Evolutionary conservation across 257 asterid genomes (phyloP).

Genomic region (Schizonepeta tenuifolia): DNA sequence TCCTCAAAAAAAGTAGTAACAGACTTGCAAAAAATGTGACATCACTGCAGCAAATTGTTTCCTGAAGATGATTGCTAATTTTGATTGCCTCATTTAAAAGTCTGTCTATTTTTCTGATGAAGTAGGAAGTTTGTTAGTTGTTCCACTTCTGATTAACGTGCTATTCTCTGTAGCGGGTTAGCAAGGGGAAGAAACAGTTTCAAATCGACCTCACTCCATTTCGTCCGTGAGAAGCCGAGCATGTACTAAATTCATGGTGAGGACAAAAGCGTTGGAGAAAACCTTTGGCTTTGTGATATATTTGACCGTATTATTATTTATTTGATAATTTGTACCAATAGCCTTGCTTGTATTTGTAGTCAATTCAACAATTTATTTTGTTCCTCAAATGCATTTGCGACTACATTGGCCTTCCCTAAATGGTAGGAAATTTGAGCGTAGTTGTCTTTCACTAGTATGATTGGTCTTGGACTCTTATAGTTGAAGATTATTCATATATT

Average conservation of each 20-base stretch:
- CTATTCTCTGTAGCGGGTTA: constrained; percentile 61
- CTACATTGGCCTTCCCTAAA: too few relatives aligned
- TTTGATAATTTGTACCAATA: background rate
- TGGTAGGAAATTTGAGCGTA: too few relatives aligned
- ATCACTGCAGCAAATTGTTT: background rate
- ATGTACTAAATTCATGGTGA: background rate
- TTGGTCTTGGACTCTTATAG: background rate
- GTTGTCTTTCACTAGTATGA: too few relatives aligned
- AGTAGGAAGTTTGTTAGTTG: constrained; percentile 1
- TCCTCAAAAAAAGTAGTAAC: too few relatives aligned
- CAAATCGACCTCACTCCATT: constrained; percentile 86
- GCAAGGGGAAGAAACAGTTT: constrained; percentile 83
- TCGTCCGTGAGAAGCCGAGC: constrained; percentile 36
- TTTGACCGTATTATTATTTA: background rate
- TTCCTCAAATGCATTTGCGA: too few relatives aligned
- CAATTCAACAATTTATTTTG: background rate
- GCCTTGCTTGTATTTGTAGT: constrained; percentile 1
- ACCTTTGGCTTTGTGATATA: background rate
- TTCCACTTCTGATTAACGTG: constrained; percentile 9
- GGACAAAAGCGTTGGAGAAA: background rate
- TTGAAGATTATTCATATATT: background rate
- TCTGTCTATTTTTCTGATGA: constrained; percentile 10
- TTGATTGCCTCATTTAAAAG: background rate
- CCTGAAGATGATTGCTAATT: background rate
- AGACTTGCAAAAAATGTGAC: background rate